These are phyloP conservation scores for Leccinellum rugosiceps DNA, from an alignment of 768 basidiomycete species.

Conservation along the genomic window DNA sequence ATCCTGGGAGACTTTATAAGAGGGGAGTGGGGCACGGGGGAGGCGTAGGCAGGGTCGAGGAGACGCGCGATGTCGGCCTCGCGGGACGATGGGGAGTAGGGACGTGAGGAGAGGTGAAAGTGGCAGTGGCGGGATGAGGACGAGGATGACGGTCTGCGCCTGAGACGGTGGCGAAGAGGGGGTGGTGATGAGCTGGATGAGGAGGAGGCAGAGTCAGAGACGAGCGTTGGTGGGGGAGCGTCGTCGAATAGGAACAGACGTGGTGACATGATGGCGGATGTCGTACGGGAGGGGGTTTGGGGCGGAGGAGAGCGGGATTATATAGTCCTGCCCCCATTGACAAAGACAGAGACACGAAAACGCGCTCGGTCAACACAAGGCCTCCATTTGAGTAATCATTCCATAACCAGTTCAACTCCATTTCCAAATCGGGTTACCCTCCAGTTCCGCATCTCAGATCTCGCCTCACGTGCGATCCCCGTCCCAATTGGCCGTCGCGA, in stretches of 20 bases:
- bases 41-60: conserved; percentile 62
- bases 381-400: conserved; percentile 30
- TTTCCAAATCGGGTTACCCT: conserved; percentile 13
- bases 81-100: conserved; percentile 37
- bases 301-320: conserved; percentile 26
- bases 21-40: conserved; percentile 26
- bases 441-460: conserved; percentile 30
- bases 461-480: conserved; percentile 23
- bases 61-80: conserved; percentile 57
- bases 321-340: conserved; percentile 25
- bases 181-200: conserved; percentile 14
- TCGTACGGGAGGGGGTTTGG: conserved; percentile 3
- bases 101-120: conserved; percentile 12
- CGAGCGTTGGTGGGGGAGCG: conserved; percentile 10
- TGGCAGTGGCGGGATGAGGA: conserved; percentile 24
- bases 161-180: conserved; percentile 22
- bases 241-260: conserved; percentile 2
- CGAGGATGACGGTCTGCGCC: conserved; percentile 25
- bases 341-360: conserved; percentile 30
- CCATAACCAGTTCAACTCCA: conserved; percentile 21
- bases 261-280: neutral
- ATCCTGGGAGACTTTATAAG: conserved; percentile 14
- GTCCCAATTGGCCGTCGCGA: conserved; percentile 5
- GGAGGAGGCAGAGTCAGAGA: conserved; percentile 21
- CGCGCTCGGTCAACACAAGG: conserved; percentile 22